These are phyloP conservation scores for Claviceps maximensis DNA, from an alignment of 2,329 filamentous ascomycete genomes.

Conservation along the genomic window DNA sequence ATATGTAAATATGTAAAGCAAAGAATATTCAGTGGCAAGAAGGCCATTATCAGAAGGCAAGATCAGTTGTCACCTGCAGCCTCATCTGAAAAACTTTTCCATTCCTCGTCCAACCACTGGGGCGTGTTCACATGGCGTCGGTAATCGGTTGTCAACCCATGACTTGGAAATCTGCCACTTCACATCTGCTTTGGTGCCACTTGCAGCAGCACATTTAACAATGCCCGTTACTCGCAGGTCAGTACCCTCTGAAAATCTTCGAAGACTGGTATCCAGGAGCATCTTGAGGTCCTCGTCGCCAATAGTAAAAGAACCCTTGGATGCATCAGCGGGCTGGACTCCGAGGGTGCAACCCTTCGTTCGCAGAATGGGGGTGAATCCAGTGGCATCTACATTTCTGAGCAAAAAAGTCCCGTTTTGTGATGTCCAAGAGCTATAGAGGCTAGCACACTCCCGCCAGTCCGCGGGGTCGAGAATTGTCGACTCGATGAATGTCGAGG, in stretches of 20 bases:
- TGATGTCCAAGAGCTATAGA: slow-evolving; percentile 17
- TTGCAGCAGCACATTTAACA: slow-evolving; percentile 9
- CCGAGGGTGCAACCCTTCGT: slow-evolving; percentile 15
- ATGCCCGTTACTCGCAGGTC: slow-evolving; percentile 11
- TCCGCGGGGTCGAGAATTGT: slow-evolving; percentile 13
- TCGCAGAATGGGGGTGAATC: slow-evolving; percentile 13
- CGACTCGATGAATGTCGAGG: slow-evolving; percentile 12
- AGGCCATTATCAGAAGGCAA: not conserved
- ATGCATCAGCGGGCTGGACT: slow-evolving; percentile 11
- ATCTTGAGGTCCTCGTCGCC: slow-evolving; percentile 14
- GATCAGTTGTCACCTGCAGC: not conserved
- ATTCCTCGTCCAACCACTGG: not conserved
- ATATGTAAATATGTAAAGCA: not conserved
- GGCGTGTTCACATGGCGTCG: not conserved
- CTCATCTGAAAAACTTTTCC: not conserved
- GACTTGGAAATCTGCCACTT: slow-evolving; percentile 13
- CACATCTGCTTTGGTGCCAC: slow-evolving; percentile 9
- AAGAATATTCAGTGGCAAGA: not conserved
- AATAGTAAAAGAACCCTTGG: slow-evolving; percentile 10
- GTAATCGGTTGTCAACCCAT: slow-evolving; percentile 3
- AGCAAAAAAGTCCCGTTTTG: slow-evolving; percentile 20
- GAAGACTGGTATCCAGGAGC: slow-evolving; percentile 11
- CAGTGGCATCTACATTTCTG: slow-evolving; percentile 6
- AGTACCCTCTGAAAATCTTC: slow-evolving; percentile 10
- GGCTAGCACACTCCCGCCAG: slow-evolving; percentile 18